Conservation (phyloP, 2,329 filamentous ascomycete species). For the Neonectria magnoliae region DNA sequence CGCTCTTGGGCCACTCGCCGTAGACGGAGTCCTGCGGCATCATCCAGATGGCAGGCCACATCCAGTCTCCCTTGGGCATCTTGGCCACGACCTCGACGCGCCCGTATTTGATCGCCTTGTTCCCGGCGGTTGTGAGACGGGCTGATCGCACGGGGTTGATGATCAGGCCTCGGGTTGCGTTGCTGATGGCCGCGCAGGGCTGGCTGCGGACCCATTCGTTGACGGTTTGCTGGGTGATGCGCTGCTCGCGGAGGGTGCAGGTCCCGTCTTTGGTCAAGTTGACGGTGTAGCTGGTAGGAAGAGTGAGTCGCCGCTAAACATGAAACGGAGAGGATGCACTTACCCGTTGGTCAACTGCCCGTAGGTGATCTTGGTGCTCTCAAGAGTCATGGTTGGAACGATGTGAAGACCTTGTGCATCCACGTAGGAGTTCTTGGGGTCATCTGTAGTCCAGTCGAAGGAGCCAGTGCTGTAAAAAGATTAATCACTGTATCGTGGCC, state of each 20-base stretch:
- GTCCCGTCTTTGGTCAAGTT: constrained; percentile 52
- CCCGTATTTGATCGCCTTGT: constrained; percentile 59
- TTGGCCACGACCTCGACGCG: constrained; percentile 64
- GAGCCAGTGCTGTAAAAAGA: constrained; percentile 43
- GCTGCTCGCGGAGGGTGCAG: constrained; percentile 50
- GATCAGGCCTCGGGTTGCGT: constrained; percentile 55
- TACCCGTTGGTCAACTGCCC: constrained; percentile 46
- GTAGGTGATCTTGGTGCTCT: constrained; percentile 42
- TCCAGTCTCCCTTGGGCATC: constrained; percentile 63
- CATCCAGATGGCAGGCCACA: constrained; percentile 61
- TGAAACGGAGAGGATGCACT: not conserved
- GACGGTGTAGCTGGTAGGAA: constrained; percentile 45
- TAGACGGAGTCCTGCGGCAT: constrained; percentile 59
- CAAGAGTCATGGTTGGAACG: constrained; percentile 58
- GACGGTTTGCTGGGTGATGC: constrained; percentile 14
- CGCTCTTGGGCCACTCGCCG: constrained; percentile 62
- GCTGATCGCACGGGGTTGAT: constrained; percentile 60
- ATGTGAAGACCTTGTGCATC: constrained; percentile 60
- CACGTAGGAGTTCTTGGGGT: constrained; percentile 56
- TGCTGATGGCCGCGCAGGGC: constrained; percentile 53
- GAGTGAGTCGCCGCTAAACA: not conserved
- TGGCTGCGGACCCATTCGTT: constrained; percentile 13
- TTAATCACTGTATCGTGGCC: not conserved
- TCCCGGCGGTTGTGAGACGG: constrained; percentile 54
- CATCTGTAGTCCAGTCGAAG: constrained; percentile 64